Conservation (phyloP, 1,139 yeast species). For the Suhomyces panamericanus region DNA sequence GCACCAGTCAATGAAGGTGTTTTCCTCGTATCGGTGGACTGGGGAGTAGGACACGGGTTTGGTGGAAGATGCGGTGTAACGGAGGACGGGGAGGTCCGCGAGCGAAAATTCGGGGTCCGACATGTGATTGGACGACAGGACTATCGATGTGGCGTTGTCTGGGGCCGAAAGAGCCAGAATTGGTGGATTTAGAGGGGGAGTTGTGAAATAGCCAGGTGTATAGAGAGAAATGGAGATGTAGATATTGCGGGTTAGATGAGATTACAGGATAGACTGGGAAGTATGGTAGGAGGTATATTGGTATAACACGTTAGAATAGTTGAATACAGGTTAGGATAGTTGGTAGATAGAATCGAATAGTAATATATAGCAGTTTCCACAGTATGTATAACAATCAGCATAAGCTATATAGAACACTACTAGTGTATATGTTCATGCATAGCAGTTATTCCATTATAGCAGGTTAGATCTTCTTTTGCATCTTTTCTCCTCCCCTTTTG, state of each 20-base stretch:
- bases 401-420: no score
- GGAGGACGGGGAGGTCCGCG: constrained; percentile 11
- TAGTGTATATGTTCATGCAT: no score
- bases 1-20: constrained; percentile 40
- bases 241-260: neutral
- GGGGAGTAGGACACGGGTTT: constrained; percentile 2
- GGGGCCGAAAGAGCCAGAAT: neutral
- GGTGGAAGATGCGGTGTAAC: constrained; percentile 2
- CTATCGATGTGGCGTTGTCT: neutral
- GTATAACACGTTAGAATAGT: no score
- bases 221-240: neutral
- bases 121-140: neutral
- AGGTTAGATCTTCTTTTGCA: neutral
- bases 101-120: neutral
- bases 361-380: no score
- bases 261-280: no score
- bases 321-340: no score
- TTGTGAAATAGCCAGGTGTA: neutral
- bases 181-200: neutral
- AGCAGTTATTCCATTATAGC: neutral
- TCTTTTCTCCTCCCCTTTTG: no score
- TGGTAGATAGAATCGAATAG: no score
- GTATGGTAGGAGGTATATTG: no score
- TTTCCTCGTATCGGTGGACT: constrained; percentile 24
- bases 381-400: no score